Percentiles rank a stretch among this genome's conserved stretches.
Evolutionary conservation across 768 basidiomycete species (phyloP).

Genomic region (Amanita polypyramis): DNA sequence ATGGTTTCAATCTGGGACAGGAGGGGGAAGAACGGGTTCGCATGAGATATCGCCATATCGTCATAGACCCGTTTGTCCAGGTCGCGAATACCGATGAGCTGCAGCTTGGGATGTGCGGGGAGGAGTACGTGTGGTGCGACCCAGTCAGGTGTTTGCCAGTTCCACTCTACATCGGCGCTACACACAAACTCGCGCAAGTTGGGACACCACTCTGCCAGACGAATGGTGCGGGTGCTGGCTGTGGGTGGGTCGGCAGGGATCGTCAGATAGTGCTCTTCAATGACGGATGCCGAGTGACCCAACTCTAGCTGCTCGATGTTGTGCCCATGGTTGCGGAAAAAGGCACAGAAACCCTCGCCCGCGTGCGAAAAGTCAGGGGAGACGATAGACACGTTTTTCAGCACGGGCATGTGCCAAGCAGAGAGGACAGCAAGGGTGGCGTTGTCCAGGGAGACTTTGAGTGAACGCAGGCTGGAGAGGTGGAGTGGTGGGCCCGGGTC

Average conservation of each 20-base stretch:
- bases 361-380: constrained; percentile 65
- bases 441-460: constrained; percentile 65
- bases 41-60: constrained; percentile 22
- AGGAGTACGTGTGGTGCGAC: constrained; percentile 68
- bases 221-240: constrained; percentile 26
- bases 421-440: constrained; percentile 59
- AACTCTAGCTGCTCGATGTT: constrained; percentile 59
- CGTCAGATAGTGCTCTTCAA: constrained; percentile 59
- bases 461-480: constrained; percentile 55
- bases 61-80: constrained; percentile 53
- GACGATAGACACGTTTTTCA: constrained; percentile 56
- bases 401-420: constrained; percentile 53
- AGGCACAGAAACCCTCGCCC: constrained; percentile 50
- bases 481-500: constrained; percentile 24
- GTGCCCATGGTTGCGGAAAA: constrained; percentile 56
- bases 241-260: constrained; percentile 22
- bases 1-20: constrained; percentile 55
- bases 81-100: constrained; percentile 64
- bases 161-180: constrained; percentile 72
- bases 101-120: constrained; percentile 47
- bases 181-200: constrained; percentile 63
- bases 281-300: constrained; percentile 57
- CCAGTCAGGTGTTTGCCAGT: constrained; percentile 73
- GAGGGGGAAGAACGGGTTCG: constrained; percentile 53
- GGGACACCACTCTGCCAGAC: constrained; percentile 61